A percentile compares a stretch with the other conserved stretches of the same genome.
These are phyloP conservation scores for Lipomyces japonicus DNA, from an alignment of 805 yeast genomes.

Conservation along the genomic window DNA sequence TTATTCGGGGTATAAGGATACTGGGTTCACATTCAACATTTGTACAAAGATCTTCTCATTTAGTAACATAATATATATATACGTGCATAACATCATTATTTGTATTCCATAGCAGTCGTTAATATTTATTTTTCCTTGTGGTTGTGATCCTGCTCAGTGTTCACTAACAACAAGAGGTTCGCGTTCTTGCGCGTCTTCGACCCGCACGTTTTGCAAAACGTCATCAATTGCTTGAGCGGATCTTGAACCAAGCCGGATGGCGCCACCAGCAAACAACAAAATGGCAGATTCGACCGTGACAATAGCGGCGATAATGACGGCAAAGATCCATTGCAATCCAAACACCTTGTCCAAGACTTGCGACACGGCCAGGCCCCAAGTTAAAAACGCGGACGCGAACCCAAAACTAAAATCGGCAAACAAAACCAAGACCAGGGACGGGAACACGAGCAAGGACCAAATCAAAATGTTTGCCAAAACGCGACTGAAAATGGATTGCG, in stretches of 20 bases:
- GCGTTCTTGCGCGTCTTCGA: neutral
- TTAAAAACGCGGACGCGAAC: conserved; percentile 52
- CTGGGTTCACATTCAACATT: no score
- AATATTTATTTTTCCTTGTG: no score
- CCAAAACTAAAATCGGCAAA: conserved; percentile 73
- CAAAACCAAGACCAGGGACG: conserved; percentile 52
- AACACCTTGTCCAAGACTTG: conserved; percentile 65
- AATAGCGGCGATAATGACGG: conserved; percentile 58
- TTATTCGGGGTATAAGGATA: no score
- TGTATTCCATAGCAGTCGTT: no score
- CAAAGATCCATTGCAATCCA: conserved; percentile 86
- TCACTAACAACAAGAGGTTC: neutral
- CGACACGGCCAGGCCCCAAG: conserved; percentile 64
- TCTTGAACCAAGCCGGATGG: conserved; percentile 2
- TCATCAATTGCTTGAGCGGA: neutral
- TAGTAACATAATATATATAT: no score
- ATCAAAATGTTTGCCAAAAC: conserved; percentile 67
- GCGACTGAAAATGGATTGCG: conserved; percentile 55
- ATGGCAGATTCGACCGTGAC: conserved; percentile 51
- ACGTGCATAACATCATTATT: no score
- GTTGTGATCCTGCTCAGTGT: no score
- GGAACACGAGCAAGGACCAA: conserved; percentile 73
- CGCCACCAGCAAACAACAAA: conserved; percentile 35
- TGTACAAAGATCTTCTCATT: no score
- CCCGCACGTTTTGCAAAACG: conserved; percentile 1